phyloP scores from a whole-genome alignment of 208 protist genomes.

The Phytomonas sp. region DNA sequence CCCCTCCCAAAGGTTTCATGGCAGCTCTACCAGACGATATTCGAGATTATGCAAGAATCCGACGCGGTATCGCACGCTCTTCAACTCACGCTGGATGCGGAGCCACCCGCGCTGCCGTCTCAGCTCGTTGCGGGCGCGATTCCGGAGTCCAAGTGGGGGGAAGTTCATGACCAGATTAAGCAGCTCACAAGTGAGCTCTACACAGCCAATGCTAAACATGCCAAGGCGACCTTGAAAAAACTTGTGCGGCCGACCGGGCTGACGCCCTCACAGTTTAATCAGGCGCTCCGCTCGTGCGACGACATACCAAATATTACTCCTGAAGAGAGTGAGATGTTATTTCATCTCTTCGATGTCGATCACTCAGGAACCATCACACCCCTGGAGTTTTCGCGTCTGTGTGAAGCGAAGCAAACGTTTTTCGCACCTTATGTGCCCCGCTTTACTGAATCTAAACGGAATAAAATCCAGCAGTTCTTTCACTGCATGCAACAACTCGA shows the following conservation, averaged over 20 bases:
- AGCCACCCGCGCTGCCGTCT: constrained; percentile 22
- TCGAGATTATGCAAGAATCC: constrained; percentile 59
- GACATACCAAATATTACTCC: constrained; percentile 25
- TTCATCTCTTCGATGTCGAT: constrained; percentile 44
- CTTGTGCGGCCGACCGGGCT: constrained; percentile 31
- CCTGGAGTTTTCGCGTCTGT: constrained; percentile 41
- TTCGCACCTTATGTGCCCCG: constrained; percentile 37
- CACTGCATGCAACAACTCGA: constrained; percentile 75
- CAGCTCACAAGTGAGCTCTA: constrained; percentile 3
- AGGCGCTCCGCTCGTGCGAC: constrained; percentile 23
- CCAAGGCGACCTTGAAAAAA: constrained; percentile 9
- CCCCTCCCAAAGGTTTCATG: constrained; percentile 14
- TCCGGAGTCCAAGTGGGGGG: constrained; percentile 15
- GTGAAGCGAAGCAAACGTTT: constrained; percentile 27
- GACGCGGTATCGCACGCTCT: constrained; percentile 35
- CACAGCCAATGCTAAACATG: not conserved
- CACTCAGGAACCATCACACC: constrained; percentile 50
- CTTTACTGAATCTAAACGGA: constrained; percentile 42
- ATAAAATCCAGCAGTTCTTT: constrained; percentile 54
- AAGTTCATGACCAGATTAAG: constrained; percentile 9
- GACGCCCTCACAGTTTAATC: constrained; percentile 39
- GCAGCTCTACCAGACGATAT: constrained; percentile 55
- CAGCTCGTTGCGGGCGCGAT: constrained; percentile 24
- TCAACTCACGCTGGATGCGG: constrained; percentile 32
- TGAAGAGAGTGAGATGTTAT: constrained; percentile 32